Percentiles rank a stretch among this genome's conserved stretches.
Evolutionary conservation across 441 rosid genomes (phyloP).

Genomic region (Eruca vesicaria): DNA sequence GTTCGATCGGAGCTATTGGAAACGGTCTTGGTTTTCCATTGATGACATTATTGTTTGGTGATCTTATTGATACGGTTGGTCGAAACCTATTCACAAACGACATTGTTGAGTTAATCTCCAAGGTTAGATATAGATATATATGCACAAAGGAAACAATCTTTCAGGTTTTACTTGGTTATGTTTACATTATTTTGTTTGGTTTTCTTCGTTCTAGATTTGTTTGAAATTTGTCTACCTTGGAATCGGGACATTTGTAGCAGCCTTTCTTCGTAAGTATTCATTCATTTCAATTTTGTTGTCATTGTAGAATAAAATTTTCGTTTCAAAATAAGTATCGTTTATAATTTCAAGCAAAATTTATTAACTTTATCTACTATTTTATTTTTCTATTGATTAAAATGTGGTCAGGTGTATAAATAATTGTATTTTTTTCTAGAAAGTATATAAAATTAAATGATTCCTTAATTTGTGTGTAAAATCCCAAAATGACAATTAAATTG

Average conservation of each 20-base stretch:
- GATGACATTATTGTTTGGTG: conserved; percentile 62
- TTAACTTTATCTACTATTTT: too few species aligned
- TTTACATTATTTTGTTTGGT: neutral
- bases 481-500: too few species aligned
- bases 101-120: conserved; percentile 42
- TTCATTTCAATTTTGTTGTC: too few species aligned
- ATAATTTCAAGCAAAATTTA: too few species aligned
- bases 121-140: conserved; percentile 44
- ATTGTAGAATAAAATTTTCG: too few species aligned
- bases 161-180: neutral
- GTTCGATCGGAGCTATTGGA: conserved; percentile 55
- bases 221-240: conserved; percentile 51
- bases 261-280: conserved; percentile 51
- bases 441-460: too few species aligned
- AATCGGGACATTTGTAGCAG: conserved; percentile 41
- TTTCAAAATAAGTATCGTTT: too few species aligned
- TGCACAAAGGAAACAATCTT: neutral
- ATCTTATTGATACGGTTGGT: conserved; percentile 56
- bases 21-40: conserved; percentile 60
- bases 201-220: conserved; percentile 31
- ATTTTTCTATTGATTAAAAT: too few species aligned
- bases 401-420: too few species aligned
- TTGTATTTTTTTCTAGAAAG: too few species aligned
- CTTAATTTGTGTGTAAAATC: too few species aligned
- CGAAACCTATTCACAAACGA: conserved; percentile 36